A percentile compares a stretch with the other conserved stretches of the same genome.
These are phyloP conservation scores for Jamesozyma lodderae DNA, from an alignment of 805 yeast species.

Conservation along the genomic window DNA sequence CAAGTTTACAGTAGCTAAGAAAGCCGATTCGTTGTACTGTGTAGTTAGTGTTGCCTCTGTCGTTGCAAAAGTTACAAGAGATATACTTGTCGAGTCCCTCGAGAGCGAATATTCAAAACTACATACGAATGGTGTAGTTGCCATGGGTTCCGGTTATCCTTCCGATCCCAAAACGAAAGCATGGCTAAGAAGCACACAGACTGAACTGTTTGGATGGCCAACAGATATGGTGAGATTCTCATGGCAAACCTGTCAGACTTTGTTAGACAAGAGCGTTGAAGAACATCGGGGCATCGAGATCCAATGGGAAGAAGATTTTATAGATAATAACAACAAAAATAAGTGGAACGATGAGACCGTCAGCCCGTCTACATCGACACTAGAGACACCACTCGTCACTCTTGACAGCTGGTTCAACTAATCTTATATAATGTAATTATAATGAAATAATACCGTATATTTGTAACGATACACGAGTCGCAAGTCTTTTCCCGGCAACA, in stretches of 20 bases:
- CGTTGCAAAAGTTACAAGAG: constrained; percentile 94
- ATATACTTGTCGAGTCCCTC: constrained; percentile 34
- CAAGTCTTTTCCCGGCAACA: too few relatives aligned
- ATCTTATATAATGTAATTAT: too few relatives aligned
- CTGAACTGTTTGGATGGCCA: constrained; percentile 82
- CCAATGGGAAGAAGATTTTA: constrained; percentile 47
- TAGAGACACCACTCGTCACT: constrained; percentile 11
- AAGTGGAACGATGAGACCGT: not conserved
- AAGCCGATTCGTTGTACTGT: constrained; percentile 89
- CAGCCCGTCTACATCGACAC: not conserved
- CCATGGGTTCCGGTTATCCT: constrained; percentile 88
- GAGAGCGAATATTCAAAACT: constrained; percentile 8
- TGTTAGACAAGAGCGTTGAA: constrained; percentile 39
- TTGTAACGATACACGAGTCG: too few relatives aligned
- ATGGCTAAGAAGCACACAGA: constrained; percentile 61
- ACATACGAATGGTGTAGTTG: not conserved
- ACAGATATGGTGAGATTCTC: constrained; percentile 66
- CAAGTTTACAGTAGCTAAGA: constrained; percentile 76
- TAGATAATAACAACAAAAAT: constrained; percentile 24
- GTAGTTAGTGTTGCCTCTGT: constrained; percentile 91
- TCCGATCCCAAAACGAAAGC: constrained; percentile 77
- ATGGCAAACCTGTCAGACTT: constrained; percentile 88
- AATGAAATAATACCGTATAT: too few relatives aligned
- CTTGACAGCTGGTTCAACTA: constrained; percentile 17
- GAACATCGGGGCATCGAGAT: constrained; percentile 40